phyloP scores from a whole-genome alignment of 139 green algal species.

The Auxenochlorella protothecoides region DNA sequence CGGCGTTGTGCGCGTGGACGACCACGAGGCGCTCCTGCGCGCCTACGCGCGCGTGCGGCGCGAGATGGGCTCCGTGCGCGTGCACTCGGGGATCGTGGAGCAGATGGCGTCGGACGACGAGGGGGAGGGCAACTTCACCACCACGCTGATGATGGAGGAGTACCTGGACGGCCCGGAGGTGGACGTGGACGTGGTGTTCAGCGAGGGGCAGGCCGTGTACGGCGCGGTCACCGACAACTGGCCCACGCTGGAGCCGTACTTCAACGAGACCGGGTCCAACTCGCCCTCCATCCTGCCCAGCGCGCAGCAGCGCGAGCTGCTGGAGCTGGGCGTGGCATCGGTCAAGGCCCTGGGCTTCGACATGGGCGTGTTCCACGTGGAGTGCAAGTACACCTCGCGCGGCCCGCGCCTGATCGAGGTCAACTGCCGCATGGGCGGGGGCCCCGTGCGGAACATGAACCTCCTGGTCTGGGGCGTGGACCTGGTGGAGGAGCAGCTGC shows the following conservation, averaged over 20 bases:
- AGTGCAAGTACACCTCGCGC: conserved; percentile 73
- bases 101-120: conserved; percentile 32
- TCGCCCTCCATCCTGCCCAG: conserved; percentile 67
- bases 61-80: conserved; percentile 28
- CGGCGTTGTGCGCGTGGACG: conserved; percentile 73
- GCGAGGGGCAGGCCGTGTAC: conserved; percentile 62
- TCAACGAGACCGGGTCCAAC: conserved; percentile 83
- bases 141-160: conserved; percentile 82
- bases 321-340: conserved; percentile 58
- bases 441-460: conserved; percentile 61
- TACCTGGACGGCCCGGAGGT: conserved; percentile 80
- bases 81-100: conserved; percentile 58
- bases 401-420: conserved; percentile 77
- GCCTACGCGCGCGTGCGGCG: conserved; percentile 16
- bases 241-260: conserved; percentile 83
- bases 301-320: conserved; percentile 60
- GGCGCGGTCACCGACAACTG: conserved; percentile 74
- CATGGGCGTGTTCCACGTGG: conserved; percentile 80
- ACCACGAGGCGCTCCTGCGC: conserved; percentile 41
- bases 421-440: conserved; percentile 86
- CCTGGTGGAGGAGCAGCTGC: conserved; percentile 50
- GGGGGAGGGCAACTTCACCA: conserved; percentile 32
- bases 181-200: conserved; percentile 77
- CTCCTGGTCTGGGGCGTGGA: conserved; percentile 56
- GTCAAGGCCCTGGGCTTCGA: conserved; percentile 42